phyloP scores from a whole-genome alignment of 805 yeast genomes.

The Candida maltosa region DNA sequence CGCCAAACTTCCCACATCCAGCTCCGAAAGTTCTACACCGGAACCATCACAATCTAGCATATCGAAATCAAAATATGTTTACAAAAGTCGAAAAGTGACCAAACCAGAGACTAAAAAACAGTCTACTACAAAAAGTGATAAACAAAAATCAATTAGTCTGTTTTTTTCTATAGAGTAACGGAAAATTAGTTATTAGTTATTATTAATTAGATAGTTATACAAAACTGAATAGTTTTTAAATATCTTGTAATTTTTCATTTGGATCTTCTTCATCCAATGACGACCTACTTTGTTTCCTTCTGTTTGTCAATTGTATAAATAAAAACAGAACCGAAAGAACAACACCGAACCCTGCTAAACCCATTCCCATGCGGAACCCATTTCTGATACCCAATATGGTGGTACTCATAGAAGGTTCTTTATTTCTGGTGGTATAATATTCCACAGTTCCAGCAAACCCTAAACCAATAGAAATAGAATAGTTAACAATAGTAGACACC shows the following conservation, averaged over 20 bases:
- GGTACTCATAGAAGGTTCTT: constrained; percentile 13
- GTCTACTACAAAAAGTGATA: no score
- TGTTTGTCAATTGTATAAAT: constrained; percentile 5
- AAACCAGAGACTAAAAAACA: background rate
- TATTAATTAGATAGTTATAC: no score
- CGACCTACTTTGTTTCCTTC: background rate
- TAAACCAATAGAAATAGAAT: constrained; percentile 46
- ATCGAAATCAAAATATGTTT: background rate
- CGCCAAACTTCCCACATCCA: background rate
- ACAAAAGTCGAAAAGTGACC: constrained; percentile 2
- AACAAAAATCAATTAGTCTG: no score
- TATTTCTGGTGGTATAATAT: constrained; percentile 19
- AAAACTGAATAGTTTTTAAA: no score
- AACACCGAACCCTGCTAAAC: constrained; percentile 29
- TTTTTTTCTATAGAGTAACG: no score
- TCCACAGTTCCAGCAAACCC: constrained; percentile 35
- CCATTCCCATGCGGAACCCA: constrained; percentile 31
- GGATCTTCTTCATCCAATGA: constrained; percentile 1
- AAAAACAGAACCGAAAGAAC: constrained; percentile 17
- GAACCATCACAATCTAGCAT: constrained; percentile 6
- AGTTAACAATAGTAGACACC: constrained; percentile 67
- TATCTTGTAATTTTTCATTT: background rate
- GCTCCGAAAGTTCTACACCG: background rate
- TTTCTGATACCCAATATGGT: constrained; percentile 19
- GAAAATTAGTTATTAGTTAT: no score